Percentiles rank a stretch among this genome's conserved stretches.
phyloP scores from a whole-genome alignment of 495 filamentous ascomycete genomes.

The Podospora pseudocomata region DNA sequence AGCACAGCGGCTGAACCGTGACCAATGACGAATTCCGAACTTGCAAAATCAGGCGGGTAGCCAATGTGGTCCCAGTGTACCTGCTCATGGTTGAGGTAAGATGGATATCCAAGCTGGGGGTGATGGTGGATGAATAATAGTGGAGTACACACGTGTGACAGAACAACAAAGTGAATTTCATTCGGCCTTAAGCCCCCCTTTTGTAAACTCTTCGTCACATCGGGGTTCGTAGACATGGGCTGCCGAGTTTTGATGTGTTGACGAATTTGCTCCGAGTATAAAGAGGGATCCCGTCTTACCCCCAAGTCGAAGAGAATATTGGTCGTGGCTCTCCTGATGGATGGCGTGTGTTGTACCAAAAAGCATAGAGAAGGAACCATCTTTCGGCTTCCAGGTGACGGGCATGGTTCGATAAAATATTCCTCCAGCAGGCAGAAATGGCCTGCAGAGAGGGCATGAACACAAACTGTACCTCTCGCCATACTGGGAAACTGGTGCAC shows the following conservation, averaged over 20 bases:
- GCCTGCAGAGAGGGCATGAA: constrained; percentile 45
- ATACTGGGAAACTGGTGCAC: too few species aligned
- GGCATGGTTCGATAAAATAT: constrained; percentile 36
- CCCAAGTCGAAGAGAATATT: constrained; percentile 44
- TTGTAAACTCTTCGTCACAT: constrained; percentile 33
- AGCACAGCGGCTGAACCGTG: constrained; percentile 35
- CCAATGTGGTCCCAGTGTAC: constrained; percentile 46
- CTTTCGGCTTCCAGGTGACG: constrained; percentile 21
- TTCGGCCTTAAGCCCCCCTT: constrained; percentile 30
- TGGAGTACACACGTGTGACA: constrained; percentile 33
- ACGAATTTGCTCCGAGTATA: constrained; percentile 35
- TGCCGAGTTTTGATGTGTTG: constrained; percentile 35
- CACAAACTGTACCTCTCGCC: constrained; percentile 35
- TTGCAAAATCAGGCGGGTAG: constrained; percentile 37
- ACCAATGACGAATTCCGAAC: constrained; percentile 37
- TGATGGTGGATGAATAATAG: neutral
- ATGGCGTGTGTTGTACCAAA: constrained; percentile 35
- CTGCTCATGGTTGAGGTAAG: constrained; percentile 14
- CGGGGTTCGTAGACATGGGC: constrained; percentile 34
- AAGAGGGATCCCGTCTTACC: constrained; percentile 29
- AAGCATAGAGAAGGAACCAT: constrained; percentile 32
- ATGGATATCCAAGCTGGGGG: too few species aligned
- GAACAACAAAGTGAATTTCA: constrained; percentile 42
- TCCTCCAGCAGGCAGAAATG: constrained; percentile 40
- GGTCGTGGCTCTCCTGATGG: constrained; percentile 13